Evolutionary conservation across 2,329 filamentous ascomycete species (phyloP).

Genomic region (Aspergillus japonicus): DNA sequence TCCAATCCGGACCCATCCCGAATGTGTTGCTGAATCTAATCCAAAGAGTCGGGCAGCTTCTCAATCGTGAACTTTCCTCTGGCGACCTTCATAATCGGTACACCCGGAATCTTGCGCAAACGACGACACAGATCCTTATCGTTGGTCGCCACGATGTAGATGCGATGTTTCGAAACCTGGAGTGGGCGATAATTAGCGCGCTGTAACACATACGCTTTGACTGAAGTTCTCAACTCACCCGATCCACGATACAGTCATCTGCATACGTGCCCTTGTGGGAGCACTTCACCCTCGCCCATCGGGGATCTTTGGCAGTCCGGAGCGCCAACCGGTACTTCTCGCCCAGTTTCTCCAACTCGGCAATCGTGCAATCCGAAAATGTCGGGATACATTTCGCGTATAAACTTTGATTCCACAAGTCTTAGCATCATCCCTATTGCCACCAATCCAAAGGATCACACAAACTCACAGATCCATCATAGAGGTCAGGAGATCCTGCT

Average conservation of each 20-base stretch:
- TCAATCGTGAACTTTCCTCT: slow-evolving; percentile 94
- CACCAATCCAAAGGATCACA: not conserved
- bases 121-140: slow-evolving; percentile 76
- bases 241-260: slow-evolving; percentile 79
- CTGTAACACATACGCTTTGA: not conserved
- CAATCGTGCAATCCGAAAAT: slow-evolving; percentile 80
- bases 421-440: slow-evolving; percentile 6
- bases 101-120: slow-evolving; percentile 76
- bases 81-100: slow-evolving; percentile 71
- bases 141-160: slow-evolving; percentile 73
- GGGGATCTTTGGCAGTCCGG: slow-evolving; percentile 81
- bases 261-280: slow-evolving; percentile 87
- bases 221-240: slow-evolving; percentile 44
- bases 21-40: slow-evolving; percentile 34
- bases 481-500: slow-evolving; percentile 80
- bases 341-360: slow-evolving; percentile 85
- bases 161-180: slow-evolving; percentile 61
- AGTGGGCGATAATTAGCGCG: not conserved
- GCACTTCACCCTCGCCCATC: slow-evolving; percentile 82
- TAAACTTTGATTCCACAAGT: slow-evolving; percentile 48
- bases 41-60: slow-evolving; percentile 79
- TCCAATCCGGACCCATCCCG: not conserved
- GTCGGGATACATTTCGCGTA: slow-evolving; percentile 89
- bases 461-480: slow-evolving; percentile 71
- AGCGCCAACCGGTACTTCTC: slow-evolving; percentile 84